phyloP scores from a whole-genome alignment of 306 rosid species.

The Crotalaria pallida region DNA sequence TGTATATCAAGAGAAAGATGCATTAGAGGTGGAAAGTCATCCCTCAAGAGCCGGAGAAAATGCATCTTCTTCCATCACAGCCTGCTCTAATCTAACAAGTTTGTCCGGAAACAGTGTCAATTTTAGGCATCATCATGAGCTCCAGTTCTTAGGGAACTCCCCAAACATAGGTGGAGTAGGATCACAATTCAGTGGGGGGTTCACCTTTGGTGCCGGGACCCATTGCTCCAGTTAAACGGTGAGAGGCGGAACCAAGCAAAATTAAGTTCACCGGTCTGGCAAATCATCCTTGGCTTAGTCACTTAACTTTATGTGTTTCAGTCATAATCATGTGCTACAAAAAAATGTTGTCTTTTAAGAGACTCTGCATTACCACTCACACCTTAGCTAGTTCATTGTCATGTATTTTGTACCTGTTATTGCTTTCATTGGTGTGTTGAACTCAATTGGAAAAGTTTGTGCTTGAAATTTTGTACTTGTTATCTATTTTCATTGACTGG shows the following conservation, averaged over 20 bases:
- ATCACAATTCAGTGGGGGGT: slow-evolving; percentile 51
- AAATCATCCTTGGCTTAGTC: slow-evolving; percentile 94
- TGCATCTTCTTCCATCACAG: slow-evolving; percentile 30
- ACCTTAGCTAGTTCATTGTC: slow-evolving; percentile 4
- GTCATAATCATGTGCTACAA: not conserved
- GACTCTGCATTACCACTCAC: slow-evolving; percentile 8
- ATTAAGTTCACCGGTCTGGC: slow-evolving; percentile 48
- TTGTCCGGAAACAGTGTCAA: slow-evolving; percentile 27
- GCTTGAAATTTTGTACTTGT: not conserved
- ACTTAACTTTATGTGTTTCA: slow-evolving; percentile 19
- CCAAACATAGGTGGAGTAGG: slow-evolving; percentile 36
- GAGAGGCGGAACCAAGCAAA: slow-evolving; percentile 22
- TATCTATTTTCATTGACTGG: not conserved
- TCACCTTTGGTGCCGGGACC: slow-evolving; percentile 40
- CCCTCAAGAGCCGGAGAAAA: slow-evolving; percentile 31
- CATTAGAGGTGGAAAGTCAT: slow-evolving; percentile 26
- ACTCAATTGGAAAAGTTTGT: slow-evolving; percentile 7
- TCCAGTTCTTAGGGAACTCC: slow-evolving; percentile 38
- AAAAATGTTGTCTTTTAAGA: not conserved
- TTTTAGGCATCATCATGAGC: slow-evolving; percentile 42
- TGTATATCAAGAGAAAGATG: slow-evolving; percentile 27
- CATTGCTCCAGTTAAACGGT: slow-evolving; percentile 54
- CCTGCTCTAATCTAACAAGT: slow-evolving; percentile 44
- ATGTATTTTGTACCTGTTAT: slow-evolving; percentile 7
- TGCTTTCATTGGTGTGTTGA: slow-evolving; percentile 10